A percentile compares a stretch with the other conserved stretches of the same genome.
These are phyloP conservation scores for Russula compacta DNA, from an alignment of 768 basidiomycete species.

Conservation along the genomic window DNA sequence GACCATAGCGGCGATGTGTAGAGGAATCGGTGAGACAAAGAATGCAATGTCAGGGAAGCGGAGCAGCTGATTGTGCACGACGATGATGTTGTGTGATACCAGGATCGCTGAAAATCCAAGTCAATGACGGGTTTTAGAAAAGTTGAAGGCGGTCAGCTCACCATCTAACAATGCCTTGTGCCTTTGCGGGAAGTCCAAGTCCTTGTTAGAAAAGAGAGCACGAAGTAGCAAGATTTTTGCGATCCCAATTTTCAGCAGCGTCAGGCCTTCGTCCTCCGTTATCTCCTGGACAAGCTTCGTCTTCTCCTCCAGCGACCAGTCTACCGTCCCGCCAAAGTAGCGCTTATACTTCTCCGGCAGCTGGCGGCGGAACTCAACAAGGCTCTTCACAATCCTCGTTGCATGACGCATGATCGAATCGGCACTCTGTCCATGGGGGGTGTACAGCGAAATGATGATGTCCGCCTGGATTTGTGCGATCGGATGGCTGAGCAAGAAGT, in stretches of 20 bases:
- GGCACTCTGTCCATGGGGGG: conserved; percentile 59
- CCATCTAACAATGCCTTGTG: conserved; percentile 72
- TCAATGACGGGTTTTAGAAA: not conserved
- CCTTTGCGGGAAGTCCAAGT: conserved; percentile 54
- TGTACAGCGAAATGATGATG: conserved; percentile 79
- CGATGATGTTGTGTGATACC: conserved; percentile 80
- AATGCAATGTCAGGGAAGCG: conserved; percentile 80
- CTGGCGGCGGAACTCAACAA: conserved; percentile 58
- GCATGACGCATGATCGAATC: conserved; percentile 71
- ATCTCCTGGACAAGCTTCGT: conserved; percentile 62
- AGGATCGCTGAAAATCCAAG: conserved; percentile 49
- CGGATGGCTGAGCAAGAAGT: conserved; percentile 67
- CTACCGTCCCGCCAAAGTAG: conserved; percentile 72
- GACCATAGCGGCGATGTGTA: conserved; percentile 88
- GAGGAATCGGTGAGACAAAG: conserved; percentile 81
- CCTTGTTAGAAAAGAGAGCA: conserved; percentile 70
- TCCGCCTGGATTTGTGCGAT: conserved; percentile 82
- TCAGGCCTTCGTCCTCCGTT: conserved; percentile 73
- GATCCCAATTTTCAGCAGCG: conserved; percentile 76
- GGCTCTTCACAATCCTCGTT: conserved; percentile 67
- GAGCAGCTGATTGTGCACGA: conserved; percentile 76
- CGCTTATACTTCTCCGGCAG: conserved; percentile 63
- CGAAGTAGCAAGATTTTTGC: conserved; percentile 68
- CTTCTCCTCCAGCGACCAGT: conserved; percentile 60
- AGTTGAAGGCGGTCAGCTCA: conserved; percentile 28